phyloP scores from a whole-genome alignment of 371 early-diverging fungal genomes.

The Nematocida minor region DNA sequence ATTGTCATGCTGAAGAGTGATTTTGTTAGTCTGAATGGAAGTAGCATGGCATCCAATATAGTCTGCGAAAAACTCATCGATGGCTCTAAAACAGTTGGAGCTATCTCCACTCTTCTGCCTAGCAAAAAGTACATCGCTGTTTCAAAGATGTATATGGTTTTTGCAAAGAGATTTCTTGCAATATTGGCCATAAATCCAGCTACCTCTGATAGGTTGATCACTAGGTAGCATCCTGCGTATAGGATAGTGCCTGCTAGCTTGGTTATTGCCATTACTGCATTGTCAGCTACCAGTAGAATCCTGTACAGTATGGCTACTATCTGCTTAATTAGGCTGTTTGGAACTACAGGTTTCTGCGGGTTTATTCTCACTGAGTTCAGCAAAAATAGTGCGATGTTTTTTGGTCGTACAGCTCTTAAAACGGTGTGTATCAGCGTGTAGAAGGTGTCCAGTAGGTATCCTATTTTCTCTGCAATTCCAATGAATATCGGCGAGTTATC shows the following conservation, averaged over 20 bases:
- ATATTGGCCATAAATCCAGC: neutral
- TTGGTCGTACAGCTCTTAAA: neutral
- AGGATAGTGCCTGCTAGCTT: neutral
- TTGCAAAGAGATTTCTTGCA: neutral
- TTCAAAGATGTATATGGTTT: neutral
- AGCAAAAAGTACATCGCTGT: neutral
- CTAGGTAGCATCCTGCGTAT: neutral
- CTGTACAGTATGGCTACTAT: neutral
- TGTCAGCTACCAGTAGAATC: neutral
- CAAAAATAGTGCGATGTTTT: neutral
- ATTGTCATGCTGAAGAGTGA: neutral
- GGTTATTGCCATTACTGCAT: neutral
- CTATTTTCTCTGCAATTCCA: neutral
- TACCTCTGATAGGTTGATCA: neutral
- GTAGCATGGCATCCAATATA: neutral
- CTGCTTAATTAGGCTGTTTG: neutral
- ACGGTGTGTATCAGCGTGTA: neutral
- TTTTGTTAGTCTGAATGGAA: neutral
- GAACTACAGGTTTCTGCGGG: neutral
- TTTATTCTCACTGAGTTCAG: neutral
- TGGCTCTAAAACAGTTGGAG: neutral
- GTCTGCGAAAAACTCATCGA: neutral
- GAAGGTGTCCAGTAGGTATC: neutral
- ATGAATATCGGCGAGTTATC: slow-evolving; percentile 2
- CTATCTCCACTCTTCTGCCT: neutral